Conservation (phyloP, 108 stramenopile genomes). For the Conticribra weissflogii region DNA sequence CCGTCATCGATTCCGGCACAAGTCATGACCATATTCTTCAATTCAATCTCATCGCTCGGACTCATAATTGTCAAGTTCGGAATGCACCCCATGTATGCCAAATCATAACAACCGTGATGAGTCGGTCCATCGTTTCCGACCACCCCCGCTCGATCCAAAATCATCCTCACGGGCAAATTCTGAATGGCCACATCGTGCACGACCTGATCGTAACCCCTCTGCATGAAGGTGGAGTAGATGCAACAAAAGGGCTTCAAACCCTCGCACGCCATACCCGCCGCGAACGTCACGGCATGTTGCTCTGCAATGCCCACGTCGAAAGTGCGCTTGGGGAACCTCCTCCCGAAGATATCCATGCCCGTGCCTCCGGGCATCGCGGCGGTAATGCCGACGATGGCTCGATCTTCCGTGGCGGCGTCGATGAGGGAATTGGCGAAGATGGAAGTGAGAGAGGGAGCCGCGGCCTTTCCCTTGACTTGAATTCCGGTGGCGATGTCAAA, state of each 20-base stretch:
- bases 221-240: slow-evolving; percentile 98
- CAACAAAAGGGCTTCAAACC: slow-evolving; percentile 97
- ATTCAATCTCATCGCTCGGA: slow-evolving; percentile 93
- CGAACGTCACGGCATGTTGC: slow-evolving; percentile 98
- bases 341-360: slow-evolving; percentile 97
- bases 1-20: slow-evolving; percentile 87
- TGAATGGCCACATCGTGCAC: slow-evolving; percentile 97
- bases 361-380: slow-evolving; percentile 99
- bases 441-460: slow-evolving; percentile 86
- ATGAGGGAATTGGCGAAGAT: slow-evolving; percentile 95
- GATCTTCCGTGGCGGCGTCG: slow-evolving; percentile 91
- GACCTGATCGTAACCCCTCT: slow-evolving; percentile 97
- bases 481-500: slow-evolving; percentile 94
- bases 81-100: slow-evolving; percentile 92
- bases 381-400: slow-evolving; percentile 93
- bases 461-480: slow-evolving; percentile 80
- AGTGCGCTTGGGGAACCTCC: slow-evolving; percentile 95
- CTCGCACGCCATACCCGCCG: slow-evolving; percentile 96
- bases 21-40: slow-evolving; percentile 94
- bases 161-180: slow-evolving; percentile 95
- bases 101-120: slow-evolving; percentile 95
- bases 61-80: slow-evolving; percentile 96
- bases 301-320: slow-evolving; percentile 99
- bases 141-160: slow-evolving; percentile 94
- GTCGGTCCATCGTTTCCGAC: slow-evolving; percentile 98